Percentiles rank a stretch among this genome's conserved stretches.
Conservation (phyloP, 805 yeast genomes). For the Candida saitoana region DNA sequence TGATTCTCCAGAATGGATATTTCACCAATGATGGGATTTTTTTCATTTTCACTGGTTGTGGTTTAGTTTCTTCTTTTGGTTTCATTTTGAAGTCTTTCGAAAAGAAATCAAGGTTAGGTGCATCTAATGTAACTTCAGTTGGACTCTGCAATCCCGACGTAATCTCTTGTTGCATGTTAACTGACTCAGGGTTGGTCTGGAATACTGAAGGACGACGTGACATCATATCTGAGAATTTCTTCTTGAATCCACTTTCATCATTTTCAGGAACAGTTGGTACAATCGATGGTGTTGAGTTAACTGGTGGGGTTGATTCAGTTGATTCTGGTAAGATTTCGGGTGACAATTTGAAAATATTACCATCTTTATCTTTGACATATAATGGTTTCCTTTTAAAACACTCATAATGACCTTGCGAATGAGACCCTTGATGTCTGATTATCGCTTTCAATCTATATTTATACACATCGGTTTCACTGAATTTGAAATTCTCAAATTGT, state of each 20-base stretch:
- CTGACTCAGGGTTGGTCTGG: slow-evolving; percentile 35
- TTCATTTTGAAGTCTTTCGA: slow-evolving; percentile 2
- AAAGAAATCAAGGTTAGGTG: slow-evolving; percentile 15
- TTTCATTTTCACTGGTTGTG: slow-evolving; percentile 37
- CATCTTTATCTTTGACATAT: slow-evolving; percentile 43
- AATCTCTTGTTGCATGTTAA: slow-evolving; percentile 35
- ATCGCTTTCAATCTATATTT: slow-evolving; percentile 65
- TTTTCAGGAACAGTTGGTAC: not conserved
- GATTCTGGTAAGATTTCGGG: slow-evolving; percentile 27
- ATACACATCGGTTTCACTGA: slow-evolving; percentile 37
- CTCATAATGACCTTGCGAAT: slow-evolving; percentile 85
- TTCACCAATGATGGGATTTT: slow-evolving; percentile 53
- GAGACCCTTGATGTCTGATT: slow-evolving; percentile 85
- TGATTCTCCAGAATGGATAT: slow-evolving; percentile 78
- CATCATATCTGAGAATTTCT: slow-evolving; percentile 34
- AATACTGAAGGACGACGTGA: slow-evolving; percentile 38
- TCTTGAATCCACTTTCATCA: slow-evolving; percentile 26
- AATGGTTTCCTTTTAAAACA: slow-evolving; percentile 77
- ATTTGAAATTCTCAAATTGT: slow-evolving; percentile 35
- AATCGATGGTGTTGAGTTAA: slow-evolving; percentile 14
- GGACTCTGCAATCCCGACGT: slow-evolving; percentile 40
- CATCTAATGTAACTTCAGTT: slow-evolving; percentile 36
- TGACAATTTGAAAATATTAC: slow-evolving; percentile 36
- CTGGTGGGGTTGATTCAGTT: slow-evolving; percentile 8
- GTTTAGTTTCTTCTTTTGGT: not conserved